phyloP scores from a whole-genome alignment of 2,329 filamentous ascomycete species.

The Colletotrichum tabaci region DNA sequence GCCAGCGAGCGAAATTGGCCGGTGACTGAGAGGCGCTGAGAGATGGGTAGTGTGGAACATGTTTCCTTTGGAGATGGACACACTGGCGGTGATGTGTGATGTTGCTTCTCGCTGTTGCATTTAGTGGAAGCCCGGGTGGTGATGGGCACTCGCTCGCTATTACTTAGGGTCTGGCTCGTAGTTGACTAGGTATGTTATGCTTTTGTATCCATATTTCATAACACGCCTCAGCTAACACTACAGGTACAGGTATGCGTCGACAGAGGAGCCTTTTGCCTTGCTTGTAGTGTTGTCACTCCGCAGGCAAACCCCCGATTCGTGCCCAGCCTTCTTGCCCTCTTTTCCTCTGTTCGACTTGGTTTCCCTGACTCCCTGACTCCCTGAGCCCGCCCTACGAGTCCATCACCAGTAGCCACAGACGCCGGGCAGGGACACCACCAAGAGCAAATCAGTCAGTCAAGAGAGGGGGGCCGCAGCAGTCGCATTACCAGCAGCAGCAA shows the following conservation, averaged over 20 bases:
- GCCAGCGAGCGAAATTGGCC: background rate
- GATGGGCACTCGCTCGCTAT: background rate
- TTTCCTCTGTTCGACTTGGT: background rate
- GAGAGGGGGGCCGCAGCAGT: background rate
- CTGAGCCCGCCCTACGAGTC: conserved; percentile 5
- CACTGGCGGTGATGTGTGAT: background rate
- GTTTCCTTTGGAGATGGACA: background rate
- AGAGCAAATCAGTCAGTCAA: background rate
- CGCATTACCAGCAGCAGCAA: background rate
- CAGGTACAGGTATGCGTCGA: background rate
- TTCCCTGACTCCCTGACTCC: background rate
- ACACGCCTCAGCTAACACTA: background rate
- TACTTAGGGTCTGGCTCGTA: too few relatives aligned
- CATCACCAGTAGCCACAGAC: background rate
- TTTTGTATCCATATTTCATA: background rate
- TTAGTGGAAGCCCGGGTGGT: background rate
- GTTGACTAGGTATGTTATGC: too few relatives aligned
- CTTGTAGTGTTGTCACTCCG: background rate
- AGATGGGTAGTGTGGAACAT: conserved; percentile 3
- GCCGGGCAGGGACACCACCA: background rate
- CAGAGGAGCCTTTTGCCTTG: background rate
- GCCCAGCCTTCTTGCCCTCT: background rate
- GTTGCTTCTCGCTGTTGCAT: conserved; percentile 25
- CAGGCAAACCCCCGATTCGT: background rate
- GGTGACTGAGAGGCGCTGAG: conserved; percentile 8